Percentiles rank a stretch among this genome's conserved stretches.
Conservation (phyloP, 495 filamentous ascomycete genomes). For the Cryomyces antarcticus region DNA sequence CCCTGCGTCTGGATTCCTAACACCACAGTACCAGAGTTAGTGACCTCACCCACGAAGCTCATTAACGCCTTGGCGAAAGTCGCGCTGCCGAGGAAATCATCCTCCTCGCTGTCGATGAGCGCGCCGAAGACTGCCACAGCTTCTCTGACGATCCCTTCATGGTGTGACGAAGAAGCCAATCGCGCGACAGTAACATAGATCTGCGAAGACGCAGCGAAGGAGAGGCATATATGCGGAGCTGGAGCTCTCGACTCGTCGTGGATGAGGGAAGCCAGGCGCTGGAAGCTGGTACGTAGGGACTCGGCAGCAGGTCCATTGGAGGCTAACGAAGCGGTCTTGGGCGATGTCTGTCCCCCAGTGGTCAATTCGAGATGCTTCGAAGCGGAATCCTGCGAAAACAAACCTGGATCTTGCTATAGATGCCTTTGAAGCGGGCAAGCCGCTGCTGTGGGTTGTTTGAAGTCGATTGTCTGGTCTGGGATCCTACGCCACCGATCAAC, state of each 20-base stretch:
- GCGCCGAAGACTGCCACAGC: conserved; percentile 72
- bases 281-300: conserved; percentile 33
- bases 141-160: conserved; percentile 60
- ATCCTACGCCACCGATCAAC: conserved; percentile 62
- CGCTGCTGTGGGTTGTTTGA: conserved; percentile 66
- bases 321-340: conserved; percentile 33
- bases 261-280: conserved; percentile 56
- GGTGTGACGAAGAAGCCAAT: conserved; percentile 57
- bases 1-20: conserved; percentile 53
- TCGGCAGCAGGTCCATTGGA: conserved; percentile 29
- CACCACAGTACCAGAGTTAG: conserved; percentile 37
- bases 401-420: conserved; percentile 71
- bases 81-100: conserved; percentile 70
- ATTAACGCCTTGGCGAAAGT: conserved; percentile 70
- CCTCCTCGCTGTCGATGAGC: conserved; percentile 86
- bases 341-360: conserved; percentile 53
- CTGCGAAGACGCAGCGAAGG: conserved; percentile 62
- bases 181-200: conserved; percentile 74
- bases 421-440: conserved; percentile 72
- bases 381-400: conserved; percentile 2
- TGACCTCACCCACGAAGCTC: conserved; percentile 50
- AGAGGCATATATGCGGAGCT: conserved; percentile 70
- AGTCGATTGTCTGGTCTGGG: conserved; percentile 36
- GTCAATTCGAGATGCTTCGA: conserved; percentile 2
- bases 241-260: conserved; percentile 76